Evolutionary conservation across 2,329 filamentous ascomycete species (phyloP).

Genomic region (Ploettnerulaceae sp.): DNA sequence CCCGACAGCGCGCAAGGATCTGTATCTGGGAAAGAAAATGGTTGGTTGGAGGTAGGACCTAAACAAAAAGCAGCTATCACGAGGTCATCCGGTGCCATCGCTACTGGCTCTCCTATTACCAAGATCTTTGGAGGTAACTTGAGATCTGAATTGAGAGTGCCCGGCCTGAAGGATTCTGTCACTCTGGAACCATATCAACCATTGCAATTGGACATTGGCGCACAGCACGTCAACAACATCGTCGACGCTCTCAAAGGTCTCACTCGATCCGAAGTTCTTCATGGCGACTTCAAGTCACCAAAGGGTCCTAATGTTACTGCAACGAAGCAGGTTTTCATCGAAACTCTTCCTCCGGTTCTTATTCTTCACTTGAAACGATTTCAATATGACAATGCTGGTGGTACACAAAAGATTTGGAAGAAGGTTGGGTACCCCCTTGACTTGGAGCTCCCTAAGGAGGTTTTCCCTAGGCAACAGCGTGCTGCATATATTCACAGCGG

Average conservation of each 20-base stretch:
- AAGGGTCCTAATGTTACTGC: slow-evolving; percentile 72
- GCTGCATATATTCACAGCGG: slow-evolving; percentile 60
- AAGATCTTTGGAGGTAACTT: slow-evolving; percentile 93
- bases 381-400: slow-evolving; percentile 83
- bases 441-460: slow-evolving; percentile 86
- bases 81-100: slow-evolving; percentile 72
- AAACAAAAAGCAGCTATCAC: slow-evolving; percentile 86
- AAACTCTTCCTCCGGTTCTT: slow-evolving; percentile 82
- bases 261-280: slow-evolving; percentile 77
- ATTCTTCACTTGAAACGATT: slow-evolving; percentile 97
- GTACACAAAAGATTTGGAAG: slow-evolving; percentile 98
- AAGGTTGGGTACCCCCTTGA: slow-evolving; percentile 93
- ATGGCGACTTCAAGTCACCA: slow-evolving; percentile 77
- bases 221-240: slow-evolving; percentile 82
- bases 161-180: slow-evolving; percentile 83
- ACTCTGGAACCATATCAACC: slow-evolving; percentile 92
- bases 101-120: slow-evolving; percentile 77
- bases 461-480: slow-evolving; percentile 71
- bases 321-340: slow-evolving; percentile 93
- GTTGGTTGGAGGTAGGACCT: slow-evolving; percentile 92
- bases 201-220: slow-evolving; percentile 88
- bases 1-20: slow-evolving; percentile 30
- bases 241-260: slow-evolving; percentile 82
- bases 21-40: slow-evolving; percentile 47
- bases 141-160: slow-evolving; percentile 81